A percentile compares a stretch with the other conserved stretches of the same genome.
phyloP scores from a whole-genome alignment of 148 eudicot genomes.

The Pharnaceum exiguum region DNA sequence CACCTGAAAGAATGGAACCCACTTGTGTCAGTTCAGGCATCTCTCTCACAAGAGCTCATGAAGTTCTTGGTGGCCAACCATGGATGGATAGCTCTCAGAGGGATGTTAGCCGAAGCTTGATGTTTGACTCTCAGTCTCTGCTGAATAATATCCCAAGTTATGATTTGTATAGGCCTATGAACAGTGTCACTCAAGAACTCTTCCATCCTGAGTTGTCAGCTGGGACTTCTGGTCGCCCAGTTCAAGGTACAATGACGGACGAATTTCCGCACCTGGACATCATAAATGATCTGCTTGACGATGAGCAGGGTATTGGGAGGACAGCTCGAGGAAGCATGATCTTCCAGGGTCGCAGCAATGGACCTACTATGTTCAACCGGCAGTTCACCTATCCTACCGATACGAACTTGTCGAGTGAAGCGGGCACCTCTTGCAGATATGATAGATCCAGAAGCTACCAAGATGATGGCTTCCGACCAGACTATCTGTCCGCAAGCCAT shows the following conservation, averaged over 20 bases:
- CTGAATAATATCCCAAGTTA: slow-evolving; percentile 30
- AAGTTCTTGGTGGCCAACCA: slow-evolving; percentile 33
- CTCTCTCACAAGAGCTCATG: slow-evolving; percentile 39
- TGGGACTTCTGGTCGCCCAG: slow-evolving; percentile 54
- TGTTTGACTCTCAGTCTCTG: slow-evolving; percentile 34
- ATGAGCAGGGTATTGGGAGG: slow-evolving; percentile 50
- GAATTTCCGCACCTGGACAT: slow-evolving; percentile 98
- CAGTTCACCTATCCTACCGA: slow-evolving; percentile 54
- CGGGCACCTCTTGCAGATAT: slow-evolving; percentile 49
- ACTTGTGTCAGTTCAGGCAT: slow-evolving; percentile 32
- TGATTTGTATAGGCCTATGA: slow-evolving; percentile 35
- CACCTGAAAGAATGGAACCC: slow-evolving; percentile 37
- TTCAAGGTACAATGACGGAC: slow-evolving; percentile 46
- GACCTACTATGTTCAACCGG: slow-evolving; percentile 41
- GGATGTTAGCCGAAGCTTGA: slow-evolving; percentile 37
- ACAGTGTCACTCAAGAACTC: slow-evolving; percentile 31
- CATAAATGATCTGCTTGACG: slow-evolving; percentile 87
- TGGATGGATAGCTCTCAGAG: slow-evolving; percentile 52
- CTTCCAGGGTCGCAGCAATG: slow-evolving; percentile 34
- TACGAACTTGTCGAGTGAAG: slow-evolving; percentile 36
- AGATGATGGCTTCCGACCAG: slow-evolving; percentile 47
- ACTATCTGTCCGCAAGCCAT: slow-evolving; percentile 39
- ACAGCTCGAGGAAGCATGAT: slow-evolving; percentile 16
- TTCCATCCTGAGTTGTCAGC: slow-evolving; percentile 39
- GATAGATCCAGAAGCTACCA: slow-evolving; percentile 55